Conservation (phyloP, 2,329 filamentous ascomycete genomes). For the Hawksworthiomyces lignivorus region DNA sequence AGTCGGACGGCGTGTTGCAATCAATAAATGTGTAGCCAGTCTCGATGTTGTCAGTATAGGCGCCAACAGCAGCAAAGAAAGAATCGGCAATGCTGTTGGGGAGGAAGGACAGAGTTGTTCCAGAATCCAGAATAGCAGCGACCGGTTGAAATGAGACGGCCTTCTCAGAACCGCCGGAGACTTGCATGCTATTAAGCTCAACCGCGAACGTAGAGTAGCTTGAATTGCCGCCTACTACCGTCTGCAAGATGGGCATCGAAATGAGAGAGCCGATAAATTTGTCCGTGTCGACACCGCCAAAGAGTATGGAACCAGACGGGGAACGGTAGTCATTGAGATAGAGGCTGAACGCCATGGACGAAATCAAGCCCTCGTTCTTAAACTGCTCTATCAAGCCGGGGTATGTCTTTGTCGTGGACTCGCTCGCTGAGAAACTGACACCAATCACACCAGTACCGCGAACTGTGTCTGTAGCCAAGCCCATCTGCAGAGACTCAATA, state of each 20-base stretch:
- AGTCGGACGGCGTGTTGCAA: conserved; percentile 24
- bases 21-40: conserved; percentile 33
- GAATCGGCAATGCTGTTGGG: conserved; percentile 39
- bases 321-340: conserved; percentile 51
- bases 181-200: conserved; percentile 27
- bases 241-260: conserved; percentile 45
- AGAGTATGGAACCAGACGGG: conserved; percentile 55
- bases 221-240: conserved; percentile 28
- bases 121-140: conserved; percentile 59
- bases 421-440: conserved; percentile 47
- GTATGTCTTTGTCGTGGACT: conserved; percentile 36
- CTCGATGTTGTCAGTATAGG: conserved; percentile 26
- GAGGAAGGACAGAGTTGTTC: conserved; percentile 57
- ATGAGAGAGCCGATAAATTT: conserved; percentile 55
- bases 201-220: conserved; percentile 34
- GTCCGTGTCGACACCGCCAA: conserved; percentile 60
- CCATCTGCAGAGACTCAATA: conserved; percentile 46
- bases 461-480: conserved; percentile 40
- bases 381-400: conserved; percentile 59
- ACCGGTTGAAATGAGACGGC: conserved; percentile 8
- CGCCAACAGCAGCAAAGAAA: conserved; percentile 31
- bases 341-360: conserved; percentile 58
- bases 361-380: conserved; percentile 53
- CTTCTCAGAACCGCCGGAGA: conserved; percentile 19
- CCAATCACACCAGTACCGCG: conserved; percentile 51